Percentiles rank a stretch among this genome's conserved stretches.
Conservation (phyloP, 1,139 yeast genomes). For the Geotrichum siamense region DNA sequence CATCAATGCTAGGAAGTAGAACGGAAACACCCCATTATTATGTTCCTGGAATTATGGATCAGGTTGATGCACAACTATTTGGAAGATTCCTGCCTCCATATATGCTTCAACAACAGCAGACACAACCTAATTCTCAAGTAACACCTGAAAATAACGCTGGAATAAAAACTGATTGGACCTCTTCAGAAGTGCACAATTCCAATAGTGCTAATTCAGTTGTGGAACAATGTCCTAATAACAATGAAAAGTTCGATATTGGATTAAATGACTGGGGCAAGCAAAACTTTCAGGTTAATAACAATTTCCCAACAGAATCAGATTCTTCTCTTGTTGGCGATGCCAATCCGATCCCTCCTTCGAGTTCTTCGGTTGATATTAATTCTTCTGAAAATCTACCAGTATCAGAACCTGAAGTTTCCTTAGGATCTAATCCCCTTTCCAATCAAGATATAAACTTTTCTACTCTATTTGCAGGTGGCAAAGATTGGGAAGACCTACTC, state of each 20-base stretch:
- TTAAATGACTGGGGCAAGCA: constrained; percentile 1
- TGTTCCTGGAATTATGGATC: constrained; percentile 77
- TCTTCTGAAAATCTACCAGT: neutral
- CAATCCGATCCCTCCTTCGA: neutral
- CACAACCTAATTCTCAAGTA: neutral
- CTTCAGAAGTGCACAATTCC: neutral
- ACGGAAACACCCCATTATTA: constrained; percentile 33
- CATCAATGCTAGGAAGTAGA: constrained; percentile 1
- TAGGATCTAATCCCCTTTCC: neutral
- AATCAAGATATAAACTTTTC: constrained; percentile 16
- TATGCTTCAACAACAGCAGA: constrained; percentile 41
- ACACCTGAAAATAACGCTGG: neutral
- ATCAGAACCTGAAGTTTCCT: neutral
- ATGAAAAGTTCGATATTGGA: neutral
- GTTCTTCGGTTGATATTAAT: neutral
- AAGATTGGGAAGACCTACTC: constrained; percentile 31
- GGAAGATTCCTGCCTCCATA: constrained; percentile 80
- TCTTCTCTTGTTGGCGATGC: neutral
- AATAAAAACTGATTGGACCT: neutral
- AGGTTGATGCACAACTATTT: constrained; percentile 73
- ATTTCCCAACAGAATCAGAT: neutral
- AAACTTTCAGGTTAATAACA: neutral
- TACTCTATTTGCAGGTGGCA: constrained; percentile 20
- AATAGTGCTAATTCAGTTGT: neutral
- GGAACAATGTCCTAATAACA: neutral